Percentiles rank a stretch among this genome's conserved stretches.
Conservation (phyloP, 1,284 basidiomycete species). For the Athelia psychrophila region DNA sequence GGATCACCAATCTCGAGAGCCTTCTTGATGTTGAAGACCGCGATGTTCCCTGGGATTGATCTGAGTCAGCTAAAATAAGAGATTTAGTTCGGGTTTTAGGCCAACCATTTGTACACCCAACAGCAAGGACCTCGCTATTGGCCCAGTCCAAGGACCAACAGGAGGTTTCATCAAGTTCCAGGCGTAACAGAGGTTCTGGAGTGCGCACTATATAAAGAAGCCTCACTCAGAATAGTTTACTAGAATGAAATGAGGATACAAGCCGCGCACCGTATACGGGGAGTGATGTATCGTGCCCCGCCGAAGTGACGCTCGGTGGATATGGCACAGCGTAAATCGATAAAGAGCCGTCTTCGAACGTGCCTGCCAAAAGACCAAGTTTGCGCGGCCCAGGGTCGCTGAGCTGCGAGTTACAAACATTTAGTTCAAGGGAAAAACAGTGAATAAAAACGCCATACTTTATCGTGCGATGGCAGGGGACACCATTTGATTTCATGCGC, state of each 20-base stretch:
- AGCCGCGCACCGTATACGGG: constrained; percentile 40
- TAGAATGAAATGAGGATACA: neutral
- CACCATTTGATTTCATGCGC: constrained; percentile 86
- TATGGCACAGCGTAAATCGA: constrained; percentile 76
- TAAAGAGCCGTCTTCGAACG: constrained; percentile 82
- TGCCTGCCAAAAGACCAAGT: constrained; percentile 78
- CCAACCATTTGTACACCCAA: constrained; percentile 80
- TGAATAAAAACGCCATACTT: constrained; percentile 4
- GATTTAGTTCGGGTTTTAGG: neutral
- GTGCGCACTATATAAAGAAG: constrained; percentile 45
- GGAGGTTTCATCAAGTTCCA: constrained; percentile 70
- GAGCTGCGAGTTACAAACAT: constrained; percentile 4
- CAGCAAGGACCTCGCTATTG: constrained; percentile 74
- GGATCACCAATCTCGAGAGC: constrained; percentile 34
- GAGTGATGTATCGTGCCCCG: constrained; percentile 19
- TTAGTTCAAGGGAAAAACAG: neutral
- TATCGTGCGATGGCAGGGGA: constrained; percentile 77
- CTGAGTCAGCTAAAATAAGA: constrained; percentile 1
- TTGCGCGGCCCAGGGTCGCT: constrained; percentile 43
- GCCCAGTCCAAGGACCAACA: constrained; percentile 85
- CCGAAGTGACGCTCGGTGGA: constrained; percentile 49
- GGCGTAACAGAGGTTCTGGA: constrained; percentile 59
- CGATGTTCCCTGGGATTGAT: constrained; percentile 58
- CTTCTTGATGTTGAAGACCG: constrained; percentile 68
- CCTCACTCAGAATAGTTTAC: neutral